Evolutionary conservation across 192 early-diverging fungal species (phyloP), one percentile per base, ranked within the genome.

Genomic region (Cladochytrium replicatum): DNA sequence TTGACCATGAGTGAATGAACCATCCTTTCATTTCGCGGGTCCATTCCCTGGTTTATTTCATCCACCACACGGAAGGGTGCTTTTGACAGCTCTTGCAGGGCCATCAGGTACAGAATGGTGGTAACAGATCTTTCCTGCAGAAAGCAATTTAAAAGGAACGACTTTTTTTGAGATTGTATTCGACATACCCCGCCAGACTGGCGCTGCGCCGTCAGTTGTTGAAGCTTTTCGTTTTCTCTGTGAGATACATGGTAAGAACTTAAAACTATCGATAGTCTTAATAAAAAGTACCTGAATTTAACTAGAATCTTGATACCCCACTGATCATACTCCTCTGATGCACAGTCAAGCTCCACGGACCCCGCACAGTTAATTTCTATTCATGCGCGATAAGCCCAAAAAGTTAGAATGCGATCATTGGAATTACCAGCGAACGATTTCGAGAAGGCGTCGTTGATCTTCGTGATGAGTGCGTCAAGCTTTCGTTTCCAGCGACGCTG

Each of bases 1-100:
- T 84, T 57, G 26, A 99, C 91, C 34, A 99, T 77, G 52, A 89
- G 87, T 13, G 72, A 56, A 68, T 99, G 96, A n/a, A 97, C 83
- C 66, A 93, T 67, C 19, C 96, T 75, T 60, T 99, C 96, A 61
- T 97, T 99, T 28, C 84, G 74, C 26, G 88, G 86, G 64, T 99
- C 96, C 96, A 99, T 97, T 41, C 96, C 96, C 60, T 99, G 96
- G 60, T 99, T 99, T 50, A 99, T 99, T 66, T 99, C 96, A 71
- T 99, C 96, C 8, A 99, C 96, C 0, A 97, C 88, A 43, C 96
- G 83, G 81, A 99, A 99, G 13, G 96, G 93, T 6, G 89, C 76
- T 41, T 71, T 75, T 3, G 91, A 85, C 29, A 96, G 64, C 8
- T 67, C 58, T 75, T 99, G 96, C 44, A 99, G 75, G 11, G 96